Evolutionary conservation across 805 yeast species (phyloP), one percentile per base, ranked within the genome.

Genomic region (Danielia oregonensis): DNA sequence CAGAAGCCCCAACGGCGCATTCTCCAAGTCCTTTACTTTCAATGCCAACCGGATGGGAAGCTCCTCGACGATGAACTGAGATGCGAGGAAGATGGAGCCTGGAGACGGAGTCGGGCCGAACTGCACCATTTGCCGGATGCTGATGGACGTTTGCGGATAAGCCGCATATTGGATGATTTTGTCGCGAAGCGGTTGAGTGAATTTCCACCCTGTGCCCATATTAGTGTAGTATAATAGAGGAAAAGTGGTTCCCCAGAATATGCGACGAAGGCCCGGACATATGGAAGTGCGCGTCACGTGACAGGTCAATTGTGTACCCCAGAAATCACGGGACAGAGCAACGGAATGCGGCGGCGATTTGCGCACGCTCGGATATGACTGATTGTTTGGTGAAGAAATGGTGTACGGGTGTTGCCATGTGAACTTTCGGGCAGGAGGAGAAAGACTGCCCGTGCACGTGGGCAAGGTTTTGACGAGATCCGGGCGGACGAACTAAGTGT

Each of bases 51-150:
- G 69, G 26, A 87, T 85, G 1, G 96, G 96, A 23, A 88, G 70
- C 57, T 88, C 96, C 52, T 86, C 86, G 1, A 83, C 86, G 7
- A 84, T 79, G 54, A 87, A 87, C 55, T 82, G 85, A 5, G 89
- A 82, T 0, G 95, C 95, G 30, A 85, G 72, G 55, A 83, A 88
- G 26, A 86, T 64, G 8, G 84, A 75, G 3, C 94, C 95, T 10
- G 84, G 85, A 21, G 76, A 71, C 5, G 95, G 93, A 29, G 73
- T 66, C 7, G 82, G 79, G 3, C 96, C 96, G 63, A 87, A 84
- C 54, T 85, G 93, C 13, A 87, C 96, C 95, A 87, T 86, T 57
- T 86, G 95, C 38, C 87, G 70, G 40, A 87, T 63, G 3, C 88
- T 80, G 3, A 87, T 86, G 1, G 94, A 88, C 2, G 95, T 85